Conservation (phyloP, 2,329 filamentous ascomycete species). For the Lasiodiplodia citricola region DNA sequence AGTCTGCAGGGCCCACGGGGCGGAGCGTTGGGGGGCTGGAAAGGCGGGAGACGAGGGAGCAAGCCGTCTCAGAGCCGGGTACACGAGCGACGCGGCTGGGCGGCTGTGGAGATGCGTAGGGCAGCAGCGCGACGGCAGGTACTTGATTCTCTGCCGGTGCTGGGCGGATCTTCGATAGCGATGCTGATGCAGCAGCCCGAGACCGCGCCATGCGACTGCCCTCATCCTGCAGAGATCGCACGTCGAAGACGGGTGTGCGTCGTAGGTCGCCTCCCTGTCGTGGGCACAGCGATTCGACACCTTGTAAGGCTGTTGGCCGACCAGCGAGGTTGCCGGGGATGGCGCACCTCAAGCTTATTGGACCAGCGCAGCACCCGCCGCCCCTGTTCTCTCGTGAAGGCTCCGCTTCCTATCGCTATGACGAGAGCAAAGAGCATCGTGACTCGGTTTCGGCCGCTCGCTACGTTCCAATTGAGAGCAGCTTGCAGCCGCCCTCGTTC, state of each 20-base stretch:
- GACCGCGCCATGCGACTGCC: neutral
- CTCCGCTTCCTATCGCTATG: slow-evolving; percentile 15
- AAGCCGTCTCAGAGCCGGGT: slow-evolving; percentile 18
- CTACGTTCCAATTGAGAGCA: slow-evolving; percentile 4
- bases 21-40: neutral
- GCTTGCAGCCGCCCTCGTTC: slow-evolving; percentile 6
- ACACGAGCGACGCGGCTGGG: slow-evolving; percentile 19
- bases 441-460: slow-evolving; percentile 16
- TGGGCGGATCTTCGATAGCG: slow-evolving; percentile 8
- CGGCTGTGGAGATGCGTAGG: slow-evolving; percentile 10
- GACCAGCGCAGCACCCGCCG: slow-evolving; percentile 25
- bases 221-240: slow-evolving; percentile 10
- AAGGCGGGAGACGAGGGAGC: slow-evolving; percentile 6
- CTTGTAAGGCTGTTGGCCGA: slow-evolving; percentile 23
- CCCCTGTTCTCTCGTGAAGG: slow-evolving; percentile 3
- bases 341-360: slow-evolving; percentile 16
- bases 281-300: slow-evolving; percentile 13
- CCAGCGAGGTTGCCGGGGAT: slow-evolving; percentile 18
- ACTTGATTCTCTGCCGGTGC: slow-evolving; percentile 16
- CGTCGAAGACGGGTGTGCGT: slow-evolving; percentile 4
- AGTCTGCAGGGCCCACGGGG: slow-evolving; percentile 10
- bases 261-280: slow-evolving; percentile 15
- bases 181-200: slow-evolving; percentile 2
- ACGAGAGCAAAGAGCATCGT: slow-evolving; percentile 3
- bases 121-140: slow-evolving; percentile 11